Evolutionary conservation across 225 moss, liverwort and hornwort genomes (phyloP), one percentile per base, ranked within the genome.

Genomic region (Sphagnum tenellum): DNA sequence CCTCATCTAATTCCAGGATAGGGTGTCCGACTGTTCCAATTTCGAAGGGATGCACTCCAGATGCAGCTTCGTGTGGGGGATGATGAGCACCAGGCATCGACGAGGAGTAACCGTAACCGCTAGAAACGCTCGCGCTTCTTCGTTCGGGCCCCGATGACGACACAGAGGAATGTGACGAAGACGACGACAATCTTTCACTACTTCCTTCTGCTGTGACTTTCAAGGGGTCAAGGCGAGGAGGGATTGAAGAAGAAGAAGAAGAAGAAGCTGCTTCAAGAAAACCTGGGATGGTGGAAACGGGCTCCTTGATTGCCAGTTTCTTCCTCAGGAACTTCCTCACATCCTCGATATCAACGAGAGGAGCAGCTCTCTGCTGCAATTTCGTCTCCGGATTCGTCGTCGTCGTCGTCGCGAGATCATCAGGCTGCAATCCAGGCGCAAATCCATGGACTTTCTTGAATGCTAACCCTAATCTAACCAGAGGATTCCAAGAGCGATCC

Each of bases 11-110:
- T 44, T 76, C 77, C 9, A 88, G 47, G 44, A 84, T 75, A 29
- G 88, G 80, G 63, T 78, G 75, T 4, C 86, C 88, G 5, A 89
- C 59, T 1, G 86, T 83, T 64, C 88, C 89, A 6, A 89, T 86
- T 55, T 88, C 79, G 29, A 86, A 88, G 3, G 71, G 63, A 9
- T 67, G 46, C 3, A 74, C 65, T 51, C 88, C 85, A 54, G 77
- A 57, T 7, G 69, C 73, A 49, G 76, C 73, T 44, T 71, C 73
- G 44, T 82, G 78, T 57, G 69, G 11, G 8, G 78, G 82, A 52
- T 73, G 76, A n/a, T 56, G 63, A 11, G 78, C 73, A 45, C 60
- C 47, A 46, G 72, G 49, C 4, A 78, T 70, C 49, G 78, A 76
- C 46, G 45, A 82, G 3, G 66, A 29, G 9, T 75, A 73, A 11